These are phyloP conservation scores for Leccinum broughii DNA, from an alignment of 768 basidiomycete species.

Conservation along the genomic window DNA sequence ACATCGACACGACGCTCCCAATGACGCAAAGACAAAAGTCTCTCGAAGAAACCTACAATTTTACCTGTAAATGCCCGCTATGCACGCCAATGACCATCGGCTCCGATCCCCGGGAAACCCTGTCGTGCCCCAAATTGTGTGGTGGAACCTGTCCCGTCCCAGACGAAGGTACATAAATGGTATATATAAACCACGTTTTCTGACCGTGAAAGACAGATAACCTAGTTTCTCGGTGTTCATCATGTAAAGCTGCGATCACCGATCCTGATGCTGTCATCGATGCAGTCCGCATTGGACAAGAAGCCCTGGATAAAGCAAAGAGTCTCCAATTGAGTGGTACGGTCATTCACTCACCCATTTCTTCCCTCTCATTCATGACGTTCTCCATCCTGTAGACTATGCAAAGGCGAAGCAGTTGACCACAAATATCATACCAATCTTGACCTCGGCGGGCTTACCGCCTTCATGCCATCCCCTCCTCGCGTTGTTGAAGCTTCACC, in stretches of 20 bases:
- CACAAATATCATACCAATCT: slow-evolving; percentile 62
- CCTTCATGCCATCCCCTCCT: slow-evolving; percentile 78
- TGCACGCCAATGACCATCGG: slow-evolving; percentile 38
- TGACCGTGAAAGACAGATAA: slow-evolving; percentile 41
- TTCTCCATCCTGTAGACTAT: slow-evolving; percentile 44
- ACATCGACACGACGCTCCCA: slow-evolving; percentile 83
- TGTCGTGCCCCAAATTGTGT: slow-evolving; percentile 70
- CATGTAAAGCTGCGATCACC: slow-evolving; percentile 51
- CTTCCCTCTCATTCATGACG: background rate
- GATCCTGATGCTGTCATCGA: slow-evolving; percentile 59
- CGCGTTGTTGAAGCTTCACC: slow-evolving; percentile 68
- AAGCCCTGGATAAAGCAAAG: slow-evolving; percentile 73
- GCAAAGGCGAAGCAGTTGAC: slow-evolving; percentile 58
- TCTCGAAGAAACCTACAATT: slow-evolving; percentile 75
- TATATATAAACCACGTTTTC: background rate
- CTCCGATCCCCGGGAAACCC: slow-evolving; percentile 65
- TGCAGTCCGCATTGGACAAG: slow-evolving; percentile 66
- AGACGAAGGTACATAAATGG: slow-evolving; percentile 49
- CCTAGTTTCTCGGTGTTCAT: slow-evolving; percentile 48
- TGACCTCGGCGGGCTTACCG: slow-evolving; percentile 57
- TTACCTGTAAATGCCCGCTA: slow-evolving; percentile 66
- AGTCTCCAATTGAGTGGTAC: slow-evolving; percentile 59
- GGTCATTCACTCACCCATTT: slow-evolving; percentile 2
- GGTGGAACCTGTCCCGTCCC: slow-evolving; percentile 64
- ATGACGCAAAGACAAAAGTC: slow-evolving; percentile 49